phyloP scores from a whole-genome alignment of 139 green algal species.

The Penium margaritaceum region DNA sequence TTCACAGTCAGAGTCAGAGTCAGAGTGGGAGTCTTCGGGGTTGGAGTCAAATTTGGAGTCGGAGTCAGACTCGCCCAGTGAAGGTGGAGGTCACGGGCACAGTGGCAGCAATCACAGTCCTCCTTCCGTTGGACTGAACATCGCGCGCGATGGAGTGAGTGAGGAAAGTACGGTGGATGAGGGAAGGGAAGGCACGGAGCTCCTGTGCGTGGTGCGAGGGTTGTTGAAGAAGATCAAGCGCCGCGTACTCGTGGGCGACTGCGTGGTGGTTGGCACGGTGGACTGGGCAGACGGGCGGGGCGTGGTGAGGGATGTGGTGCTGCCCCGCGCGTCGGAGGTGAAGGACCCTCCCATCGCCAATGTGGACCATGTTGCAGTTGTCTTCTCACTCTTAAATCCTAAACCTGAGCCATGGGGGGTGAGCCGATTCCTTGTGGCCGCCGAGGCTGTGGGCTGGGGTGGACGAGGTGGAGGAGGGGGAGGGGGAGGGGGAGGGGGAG shows the following conservation, averaged over 20 bases:
- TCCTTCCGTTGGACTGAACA: no score
- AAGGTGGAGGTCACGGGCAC: no score
- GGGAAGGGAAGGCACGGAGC: constrained; percentile 48
- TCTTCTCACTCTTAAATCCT: constrained; percentile 74
- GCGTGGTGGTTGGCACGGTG: constrained; percentile 65
- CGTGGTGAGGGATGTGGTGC: constrained; percentile 43
- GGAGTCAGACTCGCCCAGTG: no score
- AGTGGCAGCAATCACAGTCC: no score
- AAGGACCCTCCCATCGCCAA: constrained; percentile 81
- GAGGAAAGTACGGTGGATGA: no score
- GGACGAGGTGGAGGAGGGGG: no score
- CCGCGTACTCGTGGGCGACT: constrained; percentile 78
- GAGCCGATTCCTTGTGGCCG: constrained; percentile 76
- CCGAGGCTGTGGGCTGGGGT: no score
- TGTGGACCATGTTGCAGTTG: constrained; percentile 78
- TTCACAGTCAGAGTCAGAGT: no score
- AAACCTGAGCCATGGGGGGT: constrained; percentile 53
- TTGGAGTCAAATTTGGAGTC: no score
- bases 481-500: no score
- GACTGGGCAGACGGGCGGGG: constrained; percentile 68
- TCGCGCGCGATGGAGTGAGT: no score
- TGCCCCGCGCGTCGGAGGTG: constrained; percentile 51
- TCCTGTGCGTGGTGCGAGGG: constrained; percentile 75
- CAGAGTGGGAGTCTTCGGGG: no score
- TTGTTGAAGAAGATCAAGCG: constrained; percentile 86